A percentile compares a stretch with the other conserved stretches of the same genome.
These are phyloP conservation scores for Besnoitia besnoiti DNA, from an alignment of 169 alveolate species.

Conservation along the genomic window DNA sequence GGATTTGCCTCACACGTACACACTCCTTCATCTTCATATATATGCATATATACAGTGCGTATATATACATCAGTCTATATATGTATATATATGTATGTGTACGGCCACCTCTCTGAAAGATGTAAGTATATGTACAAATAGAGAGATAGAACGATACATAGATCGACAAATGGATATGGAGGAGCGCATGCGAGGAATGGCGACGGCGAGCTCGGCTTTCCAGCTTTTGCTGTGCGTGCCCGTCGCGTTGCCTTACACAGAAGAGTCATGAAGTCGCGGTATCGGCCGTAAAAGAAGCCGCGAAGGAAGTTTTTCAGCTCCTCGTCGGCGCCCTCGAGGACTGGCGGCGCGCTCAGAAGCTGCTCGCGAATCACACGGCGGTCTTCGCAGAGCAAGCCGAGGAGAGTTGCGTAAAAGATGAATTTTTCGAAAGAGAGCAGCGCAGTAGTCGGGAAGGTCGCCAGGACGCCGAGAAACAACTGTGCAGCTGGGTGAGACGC, in stretches of 20 bases:
- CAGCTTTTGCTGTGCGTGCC: too few relatives aligned
- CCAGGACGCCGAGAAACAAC: constrained; percentile 85
- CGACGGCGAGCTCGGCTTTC: too few relatives aligned
- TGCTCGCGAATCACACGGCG: not conserved
- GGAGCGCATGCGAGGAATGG: too few relatives aligned
- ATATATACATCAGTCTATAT: not conserved
- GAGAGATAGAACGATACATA: not conserved
- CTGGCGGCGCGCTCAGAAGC: not conserved
- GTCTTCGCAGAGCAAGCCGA: not conserved
- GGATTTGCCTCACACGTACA: not conserved
- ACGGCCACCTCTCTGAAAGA: too few relatives aligned
- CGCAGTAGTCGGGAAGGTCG: constrained; percentile 95
- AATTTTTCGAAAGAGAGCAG: constrained; percentile 90
- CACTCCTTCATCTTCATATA: not conserved
- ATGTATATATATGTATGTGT: too few relatives aligned
- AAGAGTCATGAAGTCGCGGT: constrained; percentile 30
- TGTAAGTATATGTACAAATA: not conserved
- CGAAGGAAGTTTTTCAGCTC: constrained; percentile 10
- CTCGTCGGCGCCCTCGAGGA: constrained; percentile 39
- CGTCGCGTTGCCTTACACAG: not conserved
- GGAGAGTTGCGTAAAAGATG: constrained; percentile 90
- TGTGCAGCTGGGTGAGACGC: constrained; percentile 58
- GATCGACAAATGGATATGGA: too few relatives aligned
- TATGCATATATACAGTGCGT: not conserved
- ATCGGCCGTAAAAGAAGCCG: constrained; percentile 36